Conservation (phyloP, 441 rosid genomes). For the Erodium chrysanthum region DNA sequence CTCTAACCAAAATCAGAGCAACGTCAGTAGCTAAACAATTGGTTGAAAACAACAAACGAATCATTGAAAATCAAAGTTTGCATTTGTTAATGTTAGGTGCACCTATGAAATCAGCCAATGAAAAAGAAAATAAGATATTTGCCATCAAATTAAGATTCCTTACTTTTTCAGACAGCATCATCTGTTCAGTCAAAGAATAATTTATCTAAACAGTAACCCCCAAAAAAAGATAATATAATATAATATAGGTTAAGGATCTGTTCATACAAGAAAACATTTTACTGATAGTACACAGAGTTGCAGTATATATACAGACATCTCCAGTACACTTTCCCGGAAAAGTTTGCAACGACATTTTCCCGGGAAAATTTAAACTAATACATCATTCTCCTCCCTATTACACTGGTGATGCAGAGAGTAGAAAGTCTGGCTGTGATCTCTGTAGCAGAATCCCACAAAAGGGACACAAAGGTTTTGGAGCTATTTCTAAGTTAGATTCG, state of each 20-base stretch:
- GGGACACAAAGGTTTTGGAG: constrained; percentile 53
- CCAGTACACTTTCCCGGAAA: background rate
- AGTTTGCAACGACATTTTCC: background rate
- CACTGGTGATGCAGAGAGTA: constrained; percentile 66
- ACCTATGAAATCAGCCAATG: background rate
- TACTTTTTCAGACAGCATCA: background rate
- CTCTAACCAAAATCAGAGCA: no score
- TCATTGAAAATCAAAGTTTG: no score
- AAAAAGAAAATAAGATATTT: background rate
- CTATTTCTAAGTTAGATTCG: constrained; percentile 23
- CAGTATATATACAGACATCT: background rate
- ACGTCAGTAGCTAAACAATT: no score
- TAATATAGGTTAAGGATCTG: background rate
- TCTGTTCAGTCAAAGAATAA: background rate
- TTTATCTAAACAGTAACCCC: background rate
- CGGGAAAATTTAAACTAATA: background rate
- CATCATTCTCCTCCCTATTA: constrained; percentile 18
- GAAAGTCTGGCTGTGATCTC: constrained; percentile 67
- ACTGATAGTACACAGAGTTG: background rate
- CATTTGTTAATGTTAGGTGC: background rate
- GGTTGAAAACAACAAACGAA: no score
- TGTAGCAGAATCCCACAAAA: constrained; percentile 79
- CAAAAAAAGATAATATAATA: background rate
- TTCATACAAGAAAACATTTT: background rate
- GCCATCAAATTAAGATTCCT: background rate